Evolutionary conservation across 2,329 filamentous ascomycete genomes (phyloP), one percentile per base, ranked within the genome.

Genomic region (Penicillium crustosum): DNA sequence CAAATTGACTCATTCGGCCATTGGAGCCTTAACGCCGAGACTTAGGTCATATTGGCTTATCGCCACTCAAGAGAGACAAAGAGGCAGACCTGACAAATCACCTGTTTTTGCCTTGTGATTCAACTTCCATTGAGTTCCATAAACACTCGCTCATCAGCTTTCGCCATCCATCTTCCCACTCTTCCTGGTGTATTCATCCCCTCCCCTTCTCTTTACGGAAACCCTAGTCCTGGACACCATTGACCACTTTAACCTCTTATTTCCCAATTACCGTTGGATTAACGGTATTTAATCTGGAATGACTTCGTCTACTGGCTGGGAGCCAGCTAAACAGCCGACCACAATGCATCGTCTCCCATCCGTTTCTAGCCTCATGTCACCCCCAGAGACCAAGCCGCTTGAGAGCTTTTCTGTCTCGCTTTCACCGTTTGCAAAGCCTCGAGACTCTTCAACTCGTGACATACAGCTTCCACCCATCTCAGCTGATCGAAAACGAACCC

Each of bases 311-410:
- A 49, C 65, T 61, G 57, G 64, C 51, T 64, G 65, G 52, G 60
- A 62, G 41, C 51, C 61, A 55, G 64, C 60, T 35, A 59, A 66
- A 60, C 60, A 68, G 53, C 65, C 41, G 29, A 23, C 66, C 53
- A 59, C 60, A 52, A 79, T 78, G 77, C 74, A 73, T 69, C 74
- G 70, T 58, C 66, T 78, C 62, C 75, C 76, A 31, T 71, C 74
- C 49, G 72, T 79, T 42, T 75, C 76, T 50, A 78, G 72, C 67
- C 72, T 79, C 49, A 78, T 79, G 75, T 79, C 77, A 61, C 77
- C 77, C 41, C 77, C 77, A 57, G 76, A 78, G 67, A 60, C 71
- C n/a, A 84, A 78, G 48, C 81, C 81, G 21, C 75, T 82, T 3
- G 82, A 82, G 55, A 82, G 70, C 49, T 79, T 78, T 65, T 66